These are phyloP conservation scores for Boletellus ananas DNA, from an alignment of 768 basidiomycete species.

Conservation along the genomic window DNA sequence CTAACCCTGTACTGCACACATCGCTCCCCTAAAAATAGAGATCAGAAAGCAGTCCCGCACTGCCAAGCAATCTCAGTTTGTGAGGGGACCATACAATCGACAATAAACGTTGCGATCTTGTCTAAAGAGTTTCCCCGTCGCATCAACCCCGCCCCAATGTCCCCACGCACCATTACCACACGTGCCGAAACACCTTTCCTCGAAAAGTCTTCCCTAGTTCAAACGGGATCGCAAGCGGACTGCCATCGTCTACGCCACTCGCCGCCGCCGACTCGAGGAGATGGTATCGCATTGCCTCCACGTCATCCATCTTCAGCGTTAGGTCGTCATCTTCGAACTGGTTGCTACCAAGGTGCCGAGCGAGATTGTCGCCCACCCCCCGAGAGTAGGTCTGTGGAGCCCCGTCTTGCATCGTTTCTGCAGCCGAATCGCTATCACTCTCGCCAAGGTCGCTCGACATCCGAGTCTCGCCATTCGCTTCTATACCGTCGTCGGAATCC, in stretches of 20 bases:
- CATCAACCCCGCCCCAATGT: neutral
- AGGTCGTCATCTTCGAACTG: conserved; percentile 7
- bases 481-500: neutral
- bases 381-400: neutral
- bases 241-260: neutral
- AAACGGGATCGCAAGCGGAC: conserved; percentile 18
- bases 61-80: neutral
- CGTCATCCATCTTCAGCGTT: conserved; percentile 16
- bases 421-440: neutral
- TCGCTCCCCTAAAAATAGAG: neutral
- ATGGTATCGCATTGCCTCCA: conserved; percentile 13
- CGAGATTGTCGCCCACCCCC: neutral
- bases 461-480: neutral
- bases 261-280: conserved; percentile 8
- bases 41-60: neutral
- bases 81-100: neutral
- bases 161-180: conserved; percentile 16
- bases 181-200: conserved; percentile 23
- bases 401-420: neutral
- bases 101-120: neutral
- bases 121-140: neutral
- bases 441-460: neutral
- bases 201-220: conserved; percentile 18
- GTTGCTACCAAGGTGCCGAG: neutral
- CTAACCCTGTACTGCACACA: neutral